Base-by-base conservation (phyloP, 106 monocot species). In the Platanthera guangdongensis region DNA sequence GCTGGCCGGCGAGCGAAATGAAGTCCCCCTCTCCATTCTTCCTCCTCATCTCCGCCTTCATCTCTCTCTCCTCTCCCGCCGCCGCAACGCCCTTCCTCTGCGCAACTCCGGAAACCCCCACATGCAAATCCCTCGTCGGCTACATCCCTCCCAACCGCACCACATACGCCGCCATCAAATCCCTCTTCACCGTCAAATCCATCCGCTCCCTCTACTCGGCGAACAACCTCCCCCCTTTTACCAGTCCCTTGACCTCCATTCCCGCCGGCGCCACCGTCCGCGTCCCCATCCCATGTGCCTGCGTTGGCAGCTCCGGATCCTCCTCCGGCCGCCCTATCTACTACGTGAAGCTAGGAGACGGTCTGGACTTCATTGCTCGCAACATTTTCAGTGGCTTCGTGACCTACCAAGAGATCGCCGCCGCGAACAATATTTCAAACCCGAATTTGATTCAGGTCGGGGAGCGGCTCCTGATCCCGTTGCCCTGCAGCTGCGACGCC, bases 401-500 rank as follows among this genome's bases (percentile, higher is more conserved):
- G 5, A 83, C 68, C 7, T 82, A 48, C 80, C 57, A 80, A 65
- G 83, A 92, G 59, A 90, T 95, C 69, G 86, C 85, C 15, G 77
- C 64, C 18, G 87, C 72, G 16, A 95, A 88, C 76, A 76, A 76
- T 4, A 75, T 95, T 11, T n/a, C 81, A 5, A 7, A 95, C 55
- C 81, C 84, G 68, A 78, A 85, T 22, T 0, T 9, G 65, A 83
- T 95, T 62, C 1, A 16, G 9, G 78, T 80, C 22, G 92, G 92
- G 18, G 75, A 90, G 78, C 21, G 76, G 78, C 74, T 95, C 52
- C 51, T 77, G 90, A 83, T 95, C 46, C 95, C 95, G 39, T 76
- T 95, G 76, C 95, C 95, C 4, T 95, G 95, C 81, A 90, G 92
- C 80, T 95, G 95, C 57, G 95, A 90, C 73, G 71, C 70, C 45